Evolutionary conservation across 2,329 filamentous ascomycete species (phyloP).

Genomic region (Periconia digitata): DNA sequence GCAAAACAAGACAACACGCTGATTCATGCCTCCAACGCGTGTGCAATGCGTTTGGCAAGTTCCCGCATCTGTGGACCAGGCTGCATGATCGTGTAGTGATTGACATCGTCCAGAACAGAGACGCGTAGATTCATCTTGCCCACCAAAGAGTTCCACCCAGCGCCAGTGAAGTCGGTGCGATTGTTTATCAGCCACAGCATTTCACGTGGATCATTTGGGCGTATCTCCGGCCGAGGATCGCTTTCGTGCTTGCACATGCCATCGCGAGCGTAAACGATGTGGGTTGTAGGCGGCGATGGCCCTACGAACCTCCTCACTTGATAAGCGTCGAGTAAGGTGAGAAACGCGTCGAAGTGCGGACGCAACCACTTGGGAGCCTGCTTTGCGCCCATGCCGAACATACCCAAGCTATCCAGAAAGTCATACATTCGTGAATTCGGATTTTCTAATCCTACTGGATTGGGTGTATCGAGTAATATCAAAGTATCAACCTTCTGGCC

Average conservation of each 20-base stretch:
- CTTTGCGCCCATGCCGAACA: conserved; percentile 44
- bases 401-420: conserved; percentile 51
- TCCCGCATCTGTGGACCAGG: conserved; percentile 12
- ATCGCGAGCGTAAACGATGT: conserved; percentile 52
- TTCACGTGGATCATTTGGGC: conserved; percentile 47
- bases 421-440: conserved; percentile 59
- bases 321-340: conserved; percentile 52
- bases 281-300: conserved; percentile 42
- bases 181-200: conserved; percentile 55
- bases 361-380: conserved; percentile 52
- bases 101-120: conserved; percentile 34
- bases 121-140: conserved; percentile 39
- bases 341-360: conserved; percentile 55
- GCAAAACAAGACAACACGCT: no score
- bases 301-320: conserved; percentile 25
- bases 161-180: conserved; percentile 50
- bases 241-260: conserved; percentile 44
- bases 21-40: background rate
- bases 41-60: conserved; percentile 8
- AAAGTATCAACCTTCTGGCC: conserved; percentile 27
- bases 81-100: conserved; percentile 47
- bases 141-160: conserved; percentile 52
- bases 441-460: conserved; percentile 56
- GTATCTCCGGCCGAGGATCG: conserved; percentile 41
- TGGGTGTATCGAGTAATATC: conserved; percentile 33